Evolutionary conservation across 2,329 filamentous ascomycete species (phyloP).

Genomic region (Penicillium nordicum): DNA sequence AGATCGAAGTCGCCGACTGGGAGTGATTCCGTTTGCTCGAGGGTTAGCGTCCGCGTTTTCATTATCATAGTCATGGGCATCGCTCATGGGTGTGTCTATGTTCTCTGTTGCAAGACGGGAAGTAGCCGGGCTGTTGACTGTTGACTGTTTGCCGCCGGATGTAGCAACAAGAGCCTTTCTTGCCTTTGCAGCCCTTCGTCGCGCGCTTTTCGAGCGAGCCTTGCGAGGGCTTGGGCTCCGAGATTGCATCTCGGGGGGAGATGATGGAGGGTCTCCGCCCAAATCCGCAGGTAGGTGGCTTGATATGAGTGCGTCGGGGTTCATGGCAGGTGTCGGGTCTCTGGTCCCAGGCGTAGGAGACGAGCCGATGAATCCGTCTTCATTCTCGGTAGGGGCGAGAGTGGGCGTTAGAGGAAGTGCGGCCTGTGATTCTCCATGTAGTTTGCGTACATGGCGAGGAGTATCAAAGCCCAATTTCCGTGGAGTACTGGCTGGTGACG

Average conservation of each 20-base stretch:
- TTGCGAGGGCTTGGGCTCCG: constrained; percentile 23
- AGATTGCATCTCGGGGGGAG: constrained; percentile 32
- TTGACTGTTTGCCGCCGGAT: constrained; percentile 1
- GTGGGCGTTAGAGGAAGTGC: constrained; percentile 43
- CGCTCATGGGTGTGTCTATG: constrained; percentile 4
- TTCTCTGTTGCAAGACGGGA: background rate
- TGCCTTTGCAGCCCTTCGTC: constrained; percentile 15
- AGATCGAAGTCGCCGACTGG: constrained; percentile 26
- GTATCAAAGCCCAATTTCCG: constrained; percentile 28
- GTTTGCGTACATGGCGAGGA: constrained; percentile 27
- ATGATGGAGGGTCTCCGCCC: constrained; percentile 33
- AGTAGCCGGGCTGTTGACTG: constrained; percentile 8
- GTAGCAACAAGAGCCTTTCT: constrained; percentile 10
- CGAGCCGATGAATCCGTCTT: constrained; percentile 49
- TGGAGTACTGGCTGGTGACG: constrained; percentile 30
- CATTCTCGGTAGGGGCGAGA: constrained; percentile 38
- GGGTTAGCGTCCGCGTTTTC: constrained; percentile 5
- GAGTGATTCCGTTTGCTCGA: constrained; percentile 12
- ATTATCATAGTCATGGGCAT: constrained; percentile 8
- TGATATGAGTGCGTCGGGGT: constrained; percentile 22
- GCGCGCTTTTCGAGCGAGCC: constrained; percentile 7
- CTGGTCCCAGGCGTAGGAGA: constrained; percentile 52
- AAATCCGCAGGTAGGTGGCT: background rate
- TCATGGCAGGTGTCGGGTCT: constrained; percentile 25
- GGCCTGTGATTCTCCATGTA: constrained; percentile 23